Conservation (phyloP, 345 rosid genomes). For the Excoecaria cochinchinensis region DNA sequence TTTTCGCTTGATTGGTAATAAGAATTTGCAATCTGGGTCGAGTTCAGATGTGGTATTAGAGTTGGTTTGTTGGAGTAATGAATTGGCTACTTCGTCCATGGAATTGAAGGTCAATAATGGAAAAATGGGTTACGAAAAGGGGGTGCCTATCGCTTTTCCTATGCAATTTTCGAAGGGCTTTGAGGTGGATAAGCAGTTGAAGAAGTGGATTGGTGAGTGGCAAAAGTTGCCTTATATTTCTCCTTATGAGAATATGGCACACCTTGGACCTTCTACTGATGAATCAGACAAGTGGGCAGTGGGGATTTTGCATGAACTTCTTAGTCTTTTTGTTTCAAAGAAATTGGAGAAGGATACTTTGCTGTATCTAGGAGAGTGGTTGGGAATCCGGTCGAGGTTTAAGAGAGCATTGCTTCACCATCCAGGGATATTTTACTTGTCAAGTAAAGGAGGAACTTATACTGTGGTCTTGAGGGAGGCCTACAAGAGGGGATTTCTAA, state of each 20-base stretch:
- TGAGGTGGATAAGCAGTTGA: slow-evolving; percentile 70
- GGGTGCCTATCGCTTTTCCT: slow-evolving; percentile 51
- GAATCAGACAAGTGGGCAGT: slow-evolving; percentile 84
- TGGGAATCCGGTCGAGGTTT: slow-evolving; percentile 79
- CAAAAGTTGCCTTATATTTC: slow-evolving; percentile 83
- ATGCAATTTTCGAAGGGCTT: slow-evolving; percentile 60
- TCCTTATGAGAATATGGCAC: slow-evolving; percentile 65
- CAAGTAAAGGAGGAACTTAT: slow-evolving; percentile 59
- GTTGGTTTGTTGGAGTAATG: slow-evolving; percentile 80
- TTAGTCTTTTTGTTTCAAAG: slow-evolving; percentile 71
- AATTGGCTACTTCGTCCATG: slow-evolving; percentile 53
- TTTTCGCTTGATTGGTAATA: slow-evolving; percentile 48
- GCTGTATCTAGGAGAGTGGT: slow-evolving; percentile 60
- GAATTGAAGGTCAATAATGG: slow-evolving; percentile 52
- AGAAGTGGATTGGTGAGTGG: slow-evolving; percentile 79
- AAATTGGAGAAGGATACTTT: slow-evolving; percentile 62
- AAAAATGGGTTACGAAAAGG: slow-evolving; percentile 37
- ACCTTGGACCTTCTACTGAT: slow-evolving; percentile 54
- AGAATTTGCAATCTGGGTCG: slow-evolving; percentile 1
- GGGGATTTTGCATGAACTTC: slow-evolving; percentile 71
- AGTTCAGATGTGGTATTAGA: slow-evolving; percentile 41
- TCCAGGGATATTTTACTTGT: slow-evolving; percentile 73
- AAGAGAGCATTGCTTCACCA: slow-evolving; percentile 78
- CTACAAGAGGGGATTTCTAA: slow-evolving; percentile 66
- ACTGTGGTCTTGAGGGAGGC: slow-evolving; percentile 81